A percentile compares a stretch with the other conserved stretches of the same genome.
Conservation (phyloP, 495 filamentous ascomycete genomes). For the Hyaloscypha bicolor region DNA sequence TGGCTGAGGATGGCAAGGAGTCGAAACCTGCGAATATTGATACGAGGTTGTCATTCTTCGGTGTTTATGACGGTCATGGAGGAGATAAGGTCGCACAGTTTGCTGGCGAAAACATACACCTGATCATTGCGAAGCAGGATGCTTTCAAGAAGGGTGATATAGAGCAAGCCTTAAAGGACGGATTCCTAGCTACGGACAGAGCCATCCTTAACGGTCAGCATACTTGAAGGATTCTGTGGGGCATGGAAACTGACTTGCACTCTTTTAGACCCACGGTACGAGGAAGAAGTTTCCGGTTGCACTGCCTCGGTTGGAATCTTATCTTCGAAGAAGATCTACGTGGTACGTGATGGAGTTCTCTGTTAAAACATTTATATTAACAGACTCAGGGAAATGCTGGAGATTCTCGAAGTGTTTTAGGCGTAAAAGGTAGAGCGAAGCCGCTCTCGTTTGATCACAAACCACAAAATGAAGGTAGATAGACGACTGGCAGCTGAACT, state of each 20-base stretch:
- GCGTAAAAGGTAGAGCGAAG: conserved; percentile 94
- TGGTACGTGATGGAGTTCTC: conserved; percentile 63
- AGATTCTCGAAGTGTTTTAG: conserved; percentile 90
- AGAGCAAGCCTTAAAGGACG: conserved; percentile 95
- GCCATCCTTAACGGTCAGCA: conserved; percentile 88
- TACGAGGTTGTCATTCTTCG: conserved; percentile 88
- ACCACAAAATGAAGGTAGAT: conserved; percentile 91
- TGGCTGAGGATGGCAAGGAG: conserved; percentile 54
- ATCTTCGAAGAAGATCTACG: conserved; percentile 88
- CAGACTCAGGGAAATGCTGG: conserved; percentile 82
- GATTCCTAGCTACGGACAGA: conserved; percentile 92
- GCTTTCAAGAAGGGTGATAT: conserved; percentile 88
- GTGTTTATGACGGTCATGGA: conserved; percentile 97
- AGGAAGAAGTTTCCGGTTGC: conserved; percentile 97
- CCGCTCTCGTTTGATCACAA: conserved; percentile 98
- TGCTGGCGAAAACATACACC: conserved; percentile 88
- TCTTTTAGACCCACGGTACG: conserved; percentile 83
- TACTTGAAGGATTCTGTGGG: conserved; percentile 2
- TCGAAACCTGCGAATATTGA: conserved; percentile 62
- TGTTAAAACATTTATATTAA: conserved; percentile 7
- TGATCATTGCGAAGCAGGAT: conserved; percentile 92
- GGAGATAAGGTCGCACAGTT: conserved; percentile 95
- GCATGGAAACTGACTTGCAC: conserved; percentile 30
- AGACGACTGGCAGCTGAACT: background rate
- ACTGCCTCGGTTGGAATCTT: conserved; percentile 91